These are phyloP conservation scores for Nothophaeocryptopus gaeumannii DNA, from an alignment of 2,329 filamentous ascomycete species.

Conservation along the genomic window DNA sequence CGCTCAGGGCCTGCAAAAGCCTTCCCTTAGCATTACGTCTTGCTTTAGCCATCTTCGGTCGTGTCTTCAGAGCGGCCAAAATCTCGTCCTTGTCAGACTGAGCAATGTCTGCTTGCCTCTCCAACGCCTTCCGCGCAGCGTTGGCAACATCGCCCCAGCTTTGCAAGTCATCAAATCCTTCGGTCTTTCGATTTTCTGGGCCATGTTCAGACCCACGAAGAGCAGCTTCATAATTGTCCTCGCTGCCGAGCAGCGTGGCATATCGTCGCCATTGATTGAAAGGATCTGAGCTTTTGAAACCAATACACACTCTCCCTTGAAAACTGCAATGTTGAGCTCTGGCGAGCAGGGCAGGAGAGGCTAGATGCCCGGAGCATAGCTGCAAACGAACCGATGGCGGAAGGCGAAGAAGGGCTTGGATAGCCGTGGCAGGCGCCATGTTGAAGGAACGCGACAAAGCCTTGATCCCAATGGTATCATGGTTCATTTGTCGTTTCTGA, in stretches of 20 bases:
- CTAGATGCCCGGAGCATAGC: not conserved
- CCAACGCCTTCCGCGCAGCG: slow-evolving; percentile 6
- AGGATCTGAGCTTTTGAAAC: not conserved
- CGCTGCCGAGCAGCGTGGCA: slow-evolving; percentile 2
- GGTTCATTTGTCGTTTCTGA: no score
- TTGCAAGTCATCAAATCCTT: not conserved
- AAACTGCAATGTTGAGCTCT: not conserved
- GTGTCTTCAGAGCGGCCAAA: slow-evolving; percentile 2
- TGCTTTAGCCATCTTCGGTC: not conserved
- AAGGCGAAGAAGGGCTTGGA: slow-evolving; percentile 8
- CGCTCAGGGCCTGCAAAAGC: not conserved
- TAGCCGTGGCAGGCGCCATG: no score
- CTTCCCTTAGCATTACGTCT: not conserved
- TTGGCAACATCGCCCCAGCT: slow-evolving; percentile 5
- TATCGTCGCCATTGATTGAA: not conserved
- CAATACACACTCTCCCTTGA: not conserved
- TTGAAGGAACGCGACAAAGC: no score
- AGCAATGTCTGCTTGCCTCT: not conserved
- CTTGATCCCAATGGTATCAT: no score
- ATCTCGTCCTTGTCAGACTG: slow-evolving; percentile 1
- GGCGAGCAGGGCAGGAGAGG: not conserved
- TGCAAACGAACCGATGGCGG: slow-evolving; percentile 10
- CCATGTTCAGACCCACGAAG: not conserved
- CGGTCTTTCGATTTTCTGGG: not conserved
- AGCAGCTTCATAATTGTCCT: not conserved